A percentile compares a stretch with the other conserved stretches of the same genome.
Conservation (phyloP, 2,329 filamentous ascomycete species). For the Alternaria sp. region DNA sequence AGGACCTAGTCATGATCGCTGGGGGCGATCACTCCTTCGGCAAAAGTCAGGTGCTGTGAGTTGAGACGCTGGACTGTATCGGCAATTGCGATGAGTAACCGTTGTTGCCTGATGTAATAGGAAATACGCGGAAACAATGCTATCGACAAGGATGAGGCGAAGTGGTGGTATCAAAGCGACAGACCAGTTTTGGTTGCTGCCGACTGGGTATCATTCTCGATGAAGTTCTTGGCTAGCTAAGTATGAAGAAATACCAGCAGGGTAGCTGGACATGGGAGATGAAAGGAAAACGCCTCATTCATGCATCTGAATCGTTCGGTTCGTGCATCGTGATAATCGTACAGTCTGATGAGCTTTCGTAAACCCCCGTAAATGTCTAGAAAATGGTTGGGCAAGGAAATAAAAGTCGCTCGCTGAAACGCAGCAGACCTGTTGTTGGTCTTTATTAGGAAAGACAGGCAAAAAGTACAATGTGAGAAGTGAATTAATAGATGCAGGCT, state of each 20-base stretch:
- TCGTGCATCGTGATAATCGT: conserved; percentile 14
- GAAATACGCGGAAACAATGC: not conserved
- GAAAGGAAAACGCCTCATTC: conserved; percentile 29
- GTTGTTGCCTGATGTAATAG: not conserved
- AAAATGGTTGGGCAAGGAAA: conserved; percentile 1
- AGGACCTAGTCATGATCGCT: conserved; percentile 5
- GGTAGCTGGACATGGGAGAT: conserved; percentile 4
- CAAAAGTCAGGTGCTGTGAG: not conserved
- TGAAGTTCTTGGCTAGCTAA: conserved; percentile 12
- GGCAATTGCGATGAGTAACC: not conserved
- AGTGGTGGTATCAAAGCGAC: not conserved
- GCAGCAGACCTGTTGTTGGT: conserved; percentile 10
- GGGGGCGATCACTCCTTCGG: not conserved
- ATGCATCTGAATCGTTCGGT: conserved; percentile 22
- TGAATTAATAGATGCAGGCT: not conserved
- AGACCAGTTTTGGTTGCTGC: conserved; percentile 3
- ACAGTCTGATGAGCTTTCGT: not conserved
- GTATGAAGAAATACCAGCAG: conserved; percentile 6
- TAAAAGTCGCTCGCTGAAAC: conserved; percentile 9
- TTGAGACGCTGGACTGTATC: not conserved
- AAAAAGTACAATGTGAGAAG: not conserved
- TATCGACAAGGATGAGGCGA: not conserved
- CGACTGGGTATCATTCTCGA: conserved; percentile 17
- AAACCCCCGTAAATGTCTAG: not conserved
- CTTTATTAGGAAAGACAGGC: not conserved